Percentiles rank a stretch among this genome's conserved stretches.
phyloP scores from a whole-genome alignment of 192 early-diverging fungal species.

The Coemansia sp. region DNA sequence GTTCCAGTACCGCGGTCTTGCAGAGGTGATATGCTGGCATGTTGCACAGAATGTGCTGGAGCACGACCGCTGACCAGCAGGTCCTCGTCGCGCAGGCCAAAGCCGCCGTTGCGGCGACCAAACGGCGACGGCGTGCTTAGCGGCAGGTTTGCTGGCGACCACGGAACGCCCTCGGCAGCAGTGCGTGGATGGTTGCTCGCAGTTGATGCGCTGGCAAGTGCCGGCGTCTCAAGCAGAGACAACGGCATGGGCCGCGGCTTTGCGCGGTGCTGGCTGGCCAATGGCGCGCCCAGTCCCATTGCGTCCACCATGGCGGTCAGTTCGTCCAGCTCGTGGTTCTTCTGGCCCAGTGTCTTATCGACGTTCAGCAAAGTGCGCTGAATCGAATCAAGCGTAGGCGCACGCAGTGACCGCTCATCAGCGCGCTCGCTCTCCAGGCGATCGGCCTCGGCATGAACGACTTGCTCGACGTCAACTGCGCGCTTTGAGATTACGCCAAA shows the following conservation, averaged over 20 bases:
- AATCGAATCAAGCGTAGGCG: slow-evolving; percentile 47
- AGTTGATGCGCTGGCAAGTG: not conserved
- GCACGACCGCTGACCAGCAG: slow-evolving; percentile 9
- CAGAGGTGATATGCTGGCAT: not conserved
- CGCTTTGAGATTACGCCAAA: slow-evolving; percentile 18
- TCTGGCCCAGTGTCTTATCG: slow-evolving; percentile 33
- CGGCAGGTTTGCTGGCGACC: slow-evolving; percentile 29
- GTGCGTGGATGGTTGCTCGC: slow-evolving; percentile 12
- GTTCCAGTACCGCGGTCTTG: not conserved
- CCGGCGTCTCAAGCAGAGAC: not conserved
- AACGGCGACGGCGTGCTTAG: slow-evolving; percentile 16
- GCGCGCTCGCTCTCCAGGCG: slow-evolving; percentile 14
- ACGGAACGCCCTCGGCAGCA: slow-evolving; percentile 37
- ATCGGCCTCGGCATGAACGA: slow-evolving; percentile 19
- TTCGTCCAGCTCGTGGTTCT: slow-evolving; percentile 51
- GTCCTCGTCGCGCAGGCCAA: slow-evolving; percentile 36
- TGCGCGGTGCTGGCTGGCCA: not conserved
- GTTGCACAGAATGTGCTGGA: not conserved
- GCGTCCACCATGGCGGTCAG: slow-evolving; percentile 27
- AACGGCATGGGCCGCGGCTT: slow-evolving; percentile 7
- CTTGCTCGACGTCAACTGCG: slow-evolving; percentile 24
- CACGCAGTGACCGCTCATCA: slow-evolving; percentile 21
- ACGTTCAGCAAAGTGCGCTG: slow-evolving; percentile 53
- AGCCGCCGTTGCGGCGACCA: slow-evolving; percentile 23
- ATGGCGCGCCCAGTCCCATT: slow-evolving; percentile 10